These are phyloP conservation scores for Phytophthora sp. DNA, from an alignment of 352 stramenopile species.

Conservation along the genomic window DNA sequence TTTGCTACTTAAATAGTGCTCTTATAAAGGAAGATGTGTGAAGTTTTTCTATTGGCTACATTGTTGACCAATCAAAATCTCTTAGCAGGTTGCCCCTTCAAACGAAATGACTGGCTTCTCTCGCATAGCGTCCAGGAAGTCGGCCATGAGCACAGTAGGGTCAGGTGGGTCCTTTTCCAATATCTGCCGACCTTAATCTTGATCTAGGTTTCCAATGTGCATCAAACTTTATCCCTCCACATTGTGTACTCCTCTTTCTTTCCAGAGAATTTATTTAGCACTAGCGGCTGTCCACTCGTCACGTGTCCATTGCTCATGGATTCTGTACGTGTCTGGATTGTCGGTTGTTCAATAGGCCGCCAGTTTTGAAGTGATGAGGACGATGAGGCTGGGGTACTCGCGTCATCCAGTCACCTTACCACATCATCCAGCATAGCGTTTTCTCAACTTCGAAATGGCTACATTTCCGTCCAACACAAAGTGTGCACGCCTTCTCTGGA, in stretches of 20 bases:
- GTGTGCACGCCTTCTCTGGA: no score
- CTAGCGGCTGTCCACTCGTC: neutral
- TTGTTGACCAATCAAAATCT: no score
- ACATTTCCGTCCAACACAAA: no score
- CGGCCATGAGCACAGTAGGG: slow-evolving; percentile 14
- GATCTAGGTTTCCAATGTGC: slow-evolving; percentile 12
- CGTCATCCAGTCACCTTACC: no score
- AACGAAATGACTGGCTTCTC: slow-evolving; percentile 3
- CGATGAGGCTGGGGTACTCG: no score
- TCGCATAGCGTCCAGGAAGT: slow-evolving; percentile 14
- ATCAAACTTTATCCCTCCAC: slow-evolving; percentile 28
- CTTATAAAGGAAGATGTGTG: no score
- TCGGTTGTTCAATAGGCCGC: neutral
- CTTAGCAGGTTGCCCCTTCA: no score
- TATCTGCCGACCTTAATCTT: slow-evolving; percentile 14
- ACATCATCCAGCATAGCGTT: no score
- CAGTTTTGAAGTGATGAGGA: no score
- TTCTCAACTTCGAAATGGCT: no score
- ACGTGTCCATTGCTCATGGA: neutral
- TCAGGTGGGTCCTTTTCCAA: slow-evolving; percentile 22
- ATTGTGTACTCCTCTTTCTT: slow-evolving; percentile 19
- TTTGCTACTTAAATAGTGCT: no score
- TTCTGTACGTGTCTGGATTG: neutral
- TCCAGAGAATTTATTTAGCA: slow-evolving; percentile 5
- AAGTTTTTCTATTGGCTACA: no score